Percentiles rank a stretch among this genome's conserved stretches.
Conservation (phyloP, 768 basidiomycete species). For the Tubosaeta sp. region DNA sequence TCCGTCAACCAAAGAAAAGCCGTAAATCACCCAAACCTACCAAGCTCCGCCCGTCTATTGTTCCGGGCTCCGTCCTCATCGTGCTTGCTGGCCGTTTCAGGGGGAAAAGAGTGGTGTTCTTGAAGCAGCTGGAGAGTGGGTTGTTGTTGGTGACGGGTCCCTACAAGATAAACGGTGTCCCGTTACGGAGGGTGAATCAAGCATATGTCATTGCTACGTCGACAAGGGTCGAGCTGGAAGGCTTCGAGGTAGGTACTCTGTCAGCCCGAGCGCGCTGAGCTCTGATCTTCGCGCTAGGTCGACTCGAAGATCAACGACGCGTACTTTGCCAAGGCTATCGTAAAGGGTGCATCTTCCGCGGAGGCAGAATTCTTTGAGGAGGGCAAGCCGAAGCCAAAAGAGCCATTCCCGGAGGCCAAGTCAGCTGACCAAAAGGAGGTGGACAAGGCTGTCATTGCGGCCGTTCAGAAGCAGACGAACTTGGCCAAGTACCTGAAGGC, state of each 20-base stretch:
- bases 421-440: slow-evolving; percentile 87
- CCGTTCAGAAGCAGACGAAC: slow-evolving; percentile 87
- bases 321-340: slow-evolving; percentile 82
- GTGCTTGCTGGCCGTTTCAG: slow-evolving; percentile 96
- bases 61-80: slow-evolving; percentile 92
- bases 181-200: slow-evolving; percentile 96
- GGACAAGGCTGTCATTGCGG: slow-evolving; percentile 73
- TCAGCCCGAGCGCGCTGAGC: neutral
- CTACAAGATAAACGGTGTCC: slow-evolving; percentile 97
- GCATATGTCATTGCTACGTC: slow-evolving; percentile 99
- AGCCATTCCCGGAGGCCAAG: slow-evolving; percentile 81
- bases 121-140: slow-evolving; percentile 93
- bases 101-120: slow-evolving; percentile 96
- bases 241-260: slow-evolving; percentile 56
- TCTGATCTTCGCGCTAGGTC: slow-evolving; percentile 43
- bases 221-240: slow-evolving; percentile 81
- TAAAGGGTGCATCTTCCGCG: slow-evolving; percentile 70
- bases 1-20: slow-evolving; percentile 84
- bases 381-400: slow-evolving; percentile 88
- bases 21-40: slow-evolving; percentile 82
- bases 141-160: slow-evolving; percentile 95
- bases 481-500: slow-evolving; percentile 91
- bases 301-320: slow-evolving; percentile 90
- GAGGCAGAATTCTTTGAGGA: slow-evolving; percentile 98
- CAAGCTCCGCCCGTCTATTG: slow-evolving; percentile 80